Percentiles rank a stretch among this genome's conserved stretches.
These are phyloP conservation scores for Arabidopsis thaliana DNA, from an alignment of 345 rosid genomes.

Conservation along the genomic window DNA sequence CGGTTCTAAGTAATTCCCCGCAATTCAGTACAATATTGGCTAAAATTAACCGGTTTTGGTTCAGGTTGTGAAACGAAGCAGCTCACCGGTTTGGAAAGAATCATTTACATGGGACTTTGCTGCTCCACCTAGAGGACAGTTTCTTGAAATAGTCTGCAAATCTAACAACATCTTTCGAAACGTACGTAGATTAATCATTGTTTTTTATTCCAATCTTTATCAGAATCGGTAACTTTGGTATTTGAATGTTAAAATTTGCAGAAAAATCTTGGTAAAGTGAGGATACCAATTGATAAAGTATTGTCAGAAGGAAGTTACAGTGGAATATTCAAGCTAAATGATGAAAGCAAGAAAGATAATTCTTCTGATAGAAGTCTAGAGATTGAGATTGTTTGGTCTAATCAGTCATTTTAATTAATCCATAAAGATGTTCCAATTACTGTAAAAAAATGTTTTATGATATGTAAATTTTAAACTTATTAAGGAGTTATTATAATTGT, in stretches of 20 bases:
- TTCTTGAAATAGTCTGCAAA: constrained; percentile 88
- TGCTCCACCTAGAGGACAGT: constrained; percentile 84
- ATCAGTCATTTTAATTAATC: constrained; percentile 25
- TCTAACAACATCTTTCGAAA: constrained; percentile 76
- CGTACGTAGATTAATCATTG: constrained; percentile 43
- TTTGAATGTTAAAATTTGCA: constrained; percentile 19
- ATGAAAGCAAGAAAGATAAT: constrained; percentile 60
- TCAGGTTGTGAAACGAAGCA: constrained; percentile 78
- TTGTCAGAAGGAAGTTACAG: constrained; percentile 73
- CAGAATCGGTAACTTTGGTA: neutral
- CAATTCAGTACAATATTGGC: neutral
- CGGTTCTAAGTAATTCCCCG: no score
- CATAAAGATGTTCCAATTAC: neutral
- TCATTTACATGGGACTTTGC: constrained; percentile 88
- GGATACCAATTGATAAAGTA: constrained; percentile 79
- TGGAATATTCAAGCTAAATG: constrained; percentile 60
- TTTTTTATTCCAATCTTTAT: neutral
- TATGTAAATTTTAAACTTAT: neutral
- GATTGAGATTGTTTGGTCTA: constrained; percentile 77
- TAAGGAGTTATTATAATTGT: no score
- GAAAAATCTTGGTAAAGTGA: constrained; percentile 77
- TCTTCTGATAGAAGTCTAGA: constrained; percentile 64
- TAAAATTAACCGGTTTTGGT: constrained; percentile 14
- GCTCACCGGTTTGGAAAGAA: constrained; percentile 89
- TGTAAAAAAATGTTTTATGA: no score